These are phyloP conservation scores for Nemania serpens DNA, from an alignment of 2,329 filamentous ascomycete species.

Conservation along the genomic window DNA sequence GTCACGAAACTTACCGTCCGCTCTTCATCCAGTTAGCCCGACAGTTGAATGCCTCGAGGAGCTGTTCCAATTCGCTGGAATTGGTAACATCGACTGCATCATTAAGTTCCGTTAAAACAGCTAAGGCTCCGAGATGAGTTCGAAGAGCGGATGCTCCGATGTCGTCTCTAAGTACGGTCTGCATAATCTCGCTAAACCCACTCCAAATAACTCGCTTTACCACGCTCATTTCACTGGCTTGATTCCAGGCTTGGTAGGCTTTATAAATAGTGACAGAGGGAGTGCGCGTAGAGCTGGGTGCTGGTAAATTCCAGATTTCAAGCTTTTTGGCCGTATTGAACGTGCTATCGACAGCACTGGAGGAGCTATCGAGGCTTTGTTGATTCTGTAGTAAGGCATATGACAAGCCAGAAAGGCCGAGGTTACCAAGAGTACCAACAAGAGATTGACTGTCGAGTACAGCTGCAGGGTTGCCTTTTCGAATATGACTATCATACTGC, in stretches of 20 bases:
- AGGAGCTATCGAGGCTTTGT: slow-evolving; percentile 61
- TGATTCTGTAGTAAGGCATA: slow-evolving; percentile 76
- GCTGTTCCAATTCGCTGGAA: slow-evolving; percentile 62
- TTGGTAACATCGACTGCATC: slow-evolving; percentile 70
- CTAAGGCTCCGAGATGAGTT: slow-evolving; percentile 64
- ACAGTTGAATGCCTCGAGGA: slow-evolving; percentile 66
- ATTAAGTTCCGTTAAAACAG: slow-evolving; percentile 79
- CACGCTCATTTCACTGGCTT: slow-evolving; percentile 59
- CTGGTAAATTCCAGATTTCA: slow-evolving; percentile 89
- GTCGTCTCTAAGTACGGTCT: slow-evolving; percentile 54
- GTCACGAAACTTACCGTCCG: slow-evolving; percentile 64
- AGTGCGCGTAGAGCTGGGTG: slow-evolving; percentile 64
- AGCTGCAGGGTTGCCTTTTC: slow-evolving; percentile 59
- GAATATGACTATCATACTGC: slow-evolving; percentile 84
- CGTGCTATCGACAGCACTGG: slow-evolving; percentile 69
- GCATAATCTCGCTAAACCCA: slow-evolving; percentile 65
- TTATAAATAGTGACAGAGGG: slow-evolving; percentile 76
- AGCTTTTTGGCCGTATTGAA: slow-evolving; percentile 80
- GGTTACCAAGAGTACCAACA: slow-evolving; percentile 74
- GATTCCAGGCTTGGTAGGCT: slow-evolving; percentile 78
- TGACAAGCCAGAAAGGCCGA: slow-evolving; percentile 85
- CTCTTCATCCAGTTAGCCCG: slow-evolving; percentile 81
- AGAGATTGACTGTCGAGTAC: slow-evolving; percentile 69
- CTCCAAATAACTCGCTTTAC: slow-evolving; percentile 65
- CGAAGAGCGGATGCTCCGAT: slow-evolving; percentile 58